Base-by-base conservation (phyloP, 1,284 basidiomycete species). In the Ganoderma meredithae region DNA sequence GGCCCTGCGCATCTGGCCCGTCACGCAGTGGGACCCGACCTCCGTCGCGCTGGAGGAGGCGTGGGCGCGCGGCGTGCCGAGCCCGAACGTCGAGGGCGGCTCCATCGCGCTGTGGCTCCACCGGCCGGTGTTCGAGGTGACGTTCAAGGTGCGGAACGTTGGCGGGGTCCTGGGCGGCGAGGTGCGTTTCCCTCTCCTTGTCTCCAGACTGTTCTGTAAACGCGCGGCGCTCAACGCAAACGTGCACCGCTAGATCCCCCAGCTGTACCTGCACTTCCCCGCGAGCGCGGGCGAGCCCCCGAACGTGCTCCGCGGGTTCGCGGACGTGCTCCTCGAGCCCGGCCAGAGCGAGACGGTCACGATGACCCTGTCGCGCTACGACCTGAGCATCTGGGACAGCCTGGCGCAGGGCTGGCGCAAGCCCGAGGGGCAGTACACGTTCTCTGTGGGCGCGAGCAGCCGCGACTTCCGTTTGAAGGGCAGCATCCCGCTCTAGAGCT, bases 71-170 rank as follows among this genome's bases (percentile, higher is more conserved):
- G 89, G 89, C 25, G 74, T 81, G 58, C 79, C 86, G 1, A 83
- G 82, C 22, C 84, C 85, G 5, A 80, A 81, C 41, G 83, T 73
- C 25, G 80, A 83, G 61, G 88, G 88, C 36, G 85, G 85, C 15
- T 87, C 87, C 2, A 79, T 84, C 12, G 88, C 89, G 9, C 73
- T 86, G 36, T 90, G 89, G 89, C 83, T 93, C 27, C 91, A 93
- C 76, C 81, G 85, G 63, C 90, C 91, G 9, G 84, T 84, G 2
- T 88, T 83, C 74, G 78, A 82, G 53, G 86, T 92, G 1, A 83
- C 83, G 0, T 93, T 93, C 76, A 76, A 81, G 2, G 81, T 93
- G 43, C 74, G 80, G 72, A 93, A 93, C 76, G 84, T 83, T 0
- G 91, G 92, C 0, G 66, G 75, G 0, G 77, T 83, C 19, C 82